Evolutionary conservation across 2,329 filamentous ascomycete species (phyloP), one percentile per base, ranked within the genome.

Genomic region (Epichloe gansuensis): DNA sequence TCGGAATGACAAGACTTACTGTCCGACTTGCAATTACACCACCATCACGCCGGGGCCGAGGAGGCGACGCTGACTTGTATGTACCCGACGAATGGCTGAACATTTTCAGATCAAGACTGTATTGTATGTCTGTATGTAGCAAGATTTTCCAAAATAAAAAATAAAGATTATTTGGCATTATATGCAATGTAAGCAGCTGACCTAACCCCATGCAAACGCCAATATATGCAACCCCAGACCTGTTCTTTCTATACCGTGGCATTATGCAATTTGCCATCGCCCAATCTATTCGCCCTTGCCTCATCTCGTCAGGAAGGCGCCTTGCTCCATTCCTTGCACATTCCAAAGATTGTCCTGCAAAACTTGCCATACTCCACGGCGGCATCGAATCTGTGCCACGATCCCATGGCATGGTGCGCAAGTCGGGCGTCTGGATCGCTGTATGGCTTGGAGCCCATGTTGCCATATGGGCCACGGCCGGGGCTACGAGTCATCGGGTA

Each of bases 1-100:
- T 3, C 66, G 68, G 0, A 61, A 73, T 40, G 60, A 66, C 15
- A 65, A 58, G 57, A 69, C 67, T 0, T 50, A 53, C 11, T 60
- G 59, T 50, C 55, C 58, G n/a, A 59, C 56, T 4, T 61, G 59
- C 23, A 50, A 55, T 34, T 60, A 59, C 21, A 54, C 47, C 13
- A 15, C 38, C 1, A 31, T 52, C 2, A 55, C 52, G 11, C 52
- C 56, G 38, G 51, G 56, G 17, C 52, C 57, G 38, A 50, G 35
- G 11, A 45, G 12, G 49, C 25, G 54, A 45, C 35, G 43, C 52
- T 51, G 49, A 51, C 43, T 13, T 23, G 13, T 31, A 17, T 41
- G n/a, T 31, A n/a, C 23, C 11, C 5, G 43, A 9, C 7, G 11
- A 17, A 21, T 12, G 43, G 9, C 4, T 38, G 1, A 5, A 38